Conservation (phyloP, 352 stramenopile genomes). For the Globisporangium sylvaticum region DNA sequence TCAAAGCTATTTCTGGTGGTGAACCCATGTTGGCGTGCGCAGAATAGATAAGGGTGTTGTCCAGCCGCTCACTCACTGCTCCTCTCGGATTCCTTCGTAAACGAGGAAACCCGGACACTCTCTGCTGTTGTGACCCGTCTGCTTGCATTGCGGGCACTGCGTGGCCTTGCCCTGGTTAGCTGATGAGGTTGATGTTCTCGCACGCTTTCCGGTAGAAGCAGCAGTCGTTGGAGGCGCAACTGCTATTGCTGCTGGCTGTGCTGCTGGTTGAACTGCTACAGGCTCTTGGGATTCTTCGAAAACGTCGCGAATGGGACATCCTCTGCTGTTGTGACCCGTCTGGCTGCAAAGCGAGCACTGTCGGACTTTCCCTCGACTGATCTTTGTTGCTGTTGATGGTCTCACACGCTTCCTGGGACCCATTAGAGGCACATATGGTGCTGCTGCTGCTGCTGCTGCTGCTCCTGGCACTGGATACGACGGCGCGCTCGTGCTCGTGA, state of each 20-base stretch:
- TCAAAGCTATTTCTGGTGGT: slow-evolving; percentile 5
- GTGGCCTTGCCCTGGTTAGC: neutral
- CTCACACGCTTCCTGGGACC: neutral
- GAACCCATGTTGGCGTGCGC: neutral
- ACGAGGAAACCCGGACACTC: neutral
- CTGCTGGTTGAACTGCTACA: neutral
- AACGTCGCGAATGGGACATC: neutral
- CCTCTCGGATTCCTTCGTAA: neutral
- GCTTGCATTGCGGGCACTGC: neutral
- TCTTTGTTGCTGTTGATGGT: neutral
- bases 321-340: neutral
- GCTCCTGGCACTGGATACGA: neutral
- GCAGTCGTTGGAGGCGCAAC: neutral
- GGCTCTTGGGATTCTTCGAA: neutral
- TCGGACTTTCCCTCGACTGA: slow-evolving; percentile 2
- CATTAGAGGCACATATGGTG: neutral
- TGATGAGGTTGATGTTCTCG: neutral
- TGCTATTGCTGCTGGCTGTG: neutral
- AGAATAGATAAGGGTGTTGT: neutral
- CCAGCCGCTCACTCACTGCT: neutral
- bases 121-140: neutral
- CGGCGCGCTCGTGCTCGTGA: neutral
- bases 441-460: neutral
- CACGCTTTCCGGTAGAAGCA: neutral
- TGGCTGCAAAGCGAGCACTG: slow-evolving; percentile 5